Evolutionary conservation across 257 asterid species (phyloP).

Genomic region (Lantana camara): DNA sequence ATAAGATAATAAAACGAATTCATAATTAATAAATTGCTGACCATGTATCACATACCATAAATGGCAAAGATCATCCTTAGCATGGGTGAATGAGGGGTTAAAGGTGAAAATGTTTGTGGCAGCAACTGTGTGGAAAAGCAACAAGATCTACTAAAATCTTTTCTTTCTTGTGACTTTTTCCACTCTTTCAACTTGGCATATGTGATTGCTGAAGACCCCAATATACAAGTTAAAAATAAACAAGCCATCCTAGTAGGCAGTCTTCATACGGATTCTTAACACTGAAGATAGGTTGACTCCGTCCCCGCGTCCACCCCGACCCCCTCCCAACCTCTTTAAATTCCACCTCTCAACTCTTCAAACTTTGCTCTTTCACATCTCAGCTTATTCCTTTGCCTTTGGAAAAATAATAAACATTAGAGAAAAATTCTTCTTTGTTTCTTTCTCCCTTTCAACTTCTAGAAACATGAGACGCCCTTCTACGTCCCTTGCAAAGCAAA

Average conservation of each 20-base stretch:
- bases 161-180: constrained; percentile 35
- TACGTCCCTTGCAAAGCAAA: constrained; percentile 28
- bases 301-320: constrained; percentile 41
- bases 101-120: constrained; percentile 38
- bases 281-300: constrained; percentile 69
- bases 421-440: constrained; percentile 15
- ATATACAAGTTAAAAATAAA: constrained; percentile 29
- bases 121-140: constrained; percentile 54
- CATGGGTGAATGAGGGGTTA: constrained; percentile 41
- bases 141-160: constrained; percentile 62
- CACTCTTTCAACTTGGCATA: constrained; percentile 42
- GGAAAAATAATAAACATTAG: constrained; percentile 13
- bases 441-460: constrained; percentile 28
- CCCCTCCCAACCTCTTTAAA: constrained; percentile 51
- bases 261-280: constrained; percentile 66
- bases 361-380: constrained; percentile 29
- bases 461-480: constrained; percentile 41
- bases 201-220: constrained; percentile 33
- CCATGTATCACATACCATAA: constrained; percentile 36
- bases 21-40: neutral
- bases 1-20: constrained; percentile 15
- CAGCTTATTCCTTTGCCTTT: constrained; percentile 19
- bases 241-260: constrained; percentile 51
- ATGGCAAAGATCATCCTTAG: constrained; percentile 45
- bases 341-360: constrained; percentile 46